Conservation (phyloP, 352 stramenopile genomes). For the Phytopythium litorale region DNA sequence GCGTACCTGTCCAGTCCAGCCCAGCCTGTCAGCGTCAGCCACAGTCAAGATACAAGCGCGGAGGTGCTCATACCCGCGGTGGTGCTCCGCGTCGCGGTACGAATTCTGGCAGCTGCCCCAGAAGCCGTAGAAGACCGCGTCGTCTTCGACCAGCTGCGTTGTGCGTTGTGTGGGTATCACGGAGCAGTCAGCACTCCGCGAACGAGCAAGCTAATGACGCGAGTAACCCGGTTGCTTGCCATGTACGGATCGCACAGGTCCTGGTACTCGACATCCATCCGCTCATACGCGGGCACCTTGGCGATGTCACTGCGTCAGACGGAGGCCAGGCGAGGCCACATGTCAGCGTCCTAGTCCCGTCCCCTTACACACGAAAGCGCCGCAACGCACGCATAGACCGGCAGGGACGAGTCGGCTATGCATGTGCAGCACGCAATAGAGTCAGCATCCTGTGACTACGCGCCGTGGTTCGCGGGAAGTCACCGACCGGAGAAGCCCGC, state of each 20-base stretch:
- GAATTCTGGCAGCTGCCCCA: conserved; percentile 88
- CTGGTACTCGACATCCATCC: conserved; percentile 82
- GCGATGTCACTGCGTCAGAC: conserved; percentile 68
- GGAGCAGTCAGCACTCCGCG: background rate
- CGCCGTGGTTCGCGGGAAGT: background rate
- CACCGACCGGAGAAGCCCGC: conserved; percentile 82
- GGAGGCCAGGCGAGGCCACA: background rate
- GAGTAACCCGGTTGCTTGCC: conserved; percentile 16
- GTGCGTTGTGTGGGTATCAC: background rate
- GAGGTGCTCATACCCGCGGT: conserved; percentile 53
- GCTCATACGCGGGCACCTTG: conserved; percentile 72
- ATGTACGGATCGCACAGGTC: conserved; percentile 88
- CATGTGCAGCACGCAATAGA: background rate
- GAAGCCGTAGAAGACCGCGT: conserved; percentile 89
- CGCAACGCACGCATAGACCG: conserved; percentile 79
- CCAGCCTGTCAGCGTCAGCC: conserved; percentile 7
- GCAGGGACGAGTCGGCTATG: conserved; percentile 77
- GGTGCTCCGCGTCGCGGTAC: conserved; percentile 76
- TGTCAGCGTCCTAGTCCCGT: background rate
- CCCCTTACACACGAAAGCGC: background rate
- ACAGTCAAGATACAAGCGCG: background rate
- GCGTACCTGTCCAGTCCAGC: conserved; percentile 27
- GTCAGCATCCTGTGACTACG: background rate
- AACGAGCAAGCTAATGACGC: background rate
- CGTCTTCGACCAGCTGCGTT: conserved; percentile 61